Evolutionary conservation across 1,139 yeast genomes (phyloP), one percentile per base, ranked within the genome.

Genomic region (Zygosaccharomyces pseudobailii): DNA sequence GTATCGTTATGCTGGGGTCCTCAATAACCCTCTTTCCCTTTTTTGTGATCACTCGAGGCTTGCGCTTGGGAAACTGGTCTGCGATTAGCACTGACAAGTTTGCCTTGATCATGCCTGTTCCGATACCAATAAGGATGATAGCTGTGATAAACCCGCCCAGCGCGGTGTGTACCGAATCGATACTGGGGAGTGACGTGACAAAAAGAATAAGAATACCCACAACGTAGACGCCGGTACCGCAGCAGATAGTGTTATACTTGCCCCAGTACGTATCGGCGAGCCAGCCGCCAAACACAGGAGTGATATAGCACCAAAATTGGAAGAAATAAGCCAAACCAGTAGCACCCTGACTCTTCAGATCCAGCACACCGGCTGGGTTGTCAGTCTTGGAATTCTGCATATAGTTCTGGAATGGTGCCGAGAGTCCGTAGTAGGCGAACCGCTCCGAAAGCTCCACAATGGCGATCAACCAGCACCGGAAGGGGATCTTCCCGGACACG

Each of bases 91-190:
- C 94, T 24, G 87, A 75, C 41, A 86, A 82, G 59, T 86, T 85
- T 36, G 92, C 75, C 67, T 87, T 87, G 65, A 87, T 86, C 63
- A 89, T 83, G 62, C 95, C 94, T 32, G 94, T 82, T 48, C 88
- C 94, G 40, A 84, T 57, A 59, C 94, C 92, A 61, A 86, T 79
- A 47, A 82, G 66, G 51, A 86, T 71, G 67, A 87, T 81, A 40
- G 86, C 75, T 41, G 78, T 74, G 45, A 77, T 65, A 34, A 62
- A 58, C 23, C 68, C 67, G 48, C 66, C 66, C 5, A 61, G 47
- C 31, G 73, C 78, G 55, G 79, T 53, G 20, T 69, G 59, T 43
- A 70, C 68, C 24, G 68, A 64, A 35, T 84, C 74, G 50, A 84
- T 76, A 20, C 75, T 63, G 27, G 94, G 92, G 50, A 87, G 68